Conservation (phyloP, 1,284 basidiomycete species). For the Apiotrichum akiyoshidainum region DNA sequence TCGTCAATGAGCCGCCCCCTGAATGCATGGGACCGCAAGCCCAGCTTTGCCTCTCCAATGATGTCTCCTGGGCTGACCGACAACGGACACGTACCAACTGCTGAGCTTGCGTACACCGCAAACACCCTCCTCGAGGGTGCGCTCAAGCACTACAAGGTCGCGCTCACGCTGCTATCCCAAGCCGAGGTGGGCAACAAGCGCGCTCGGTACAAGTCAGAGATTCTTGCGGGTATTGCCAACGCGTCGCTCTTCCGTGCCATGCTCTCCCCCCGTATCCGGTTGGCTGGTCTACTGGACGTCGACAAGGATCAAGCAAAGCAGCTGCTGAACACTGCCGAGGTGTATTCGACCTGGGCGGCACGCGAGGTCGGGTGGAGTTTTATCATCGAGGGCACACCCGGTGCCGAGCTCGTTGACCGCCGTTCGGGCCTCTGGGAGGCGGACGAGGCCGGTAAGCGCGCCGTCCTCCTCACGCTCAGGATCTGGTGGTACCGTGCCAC, state of each 20-base stretch:
- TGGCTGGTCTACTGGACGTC: slow-evolving; percentile 15
- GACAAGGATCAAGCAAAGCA: neutral
- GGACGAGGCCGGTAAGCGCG: slow-evolving; percentile 43
- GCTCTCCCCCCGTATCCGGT: slow-evolving; percentile 27
- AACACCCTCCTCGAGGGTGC: slow-evolving; percentile 42
- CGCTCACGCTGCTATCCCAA: slow-evolving; percentile 37
- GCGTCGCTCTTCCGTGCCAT: slow-evolving; percentile 41
- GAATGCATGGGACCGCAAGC: slow-evolving; percentile 43
- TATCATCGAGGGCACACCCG: slow-evolving; percentile 44
- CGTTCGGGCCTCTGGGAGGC: slow-evolving; percentile 42
- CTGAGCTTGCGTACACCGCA: slow-evolving; percentile 36
- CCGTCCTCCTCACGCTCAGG: slow-evolving; percentile 42
- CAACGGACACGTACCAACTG: slow-evolving; percentile 28
- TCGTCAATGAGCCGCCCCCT: slow-evolving; percentile 36
- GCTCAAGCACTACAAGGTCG: slow-evolving; percentile 46
- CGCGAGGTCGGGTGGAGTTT: slow-evolving; percentile 51
- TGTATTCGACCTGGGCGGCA: slow-evolving; percentile 50
- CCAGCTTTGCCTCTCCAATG: slow-evolving; percentile 13
- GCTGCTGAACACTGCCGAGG: slow-evolving; percentile 47
- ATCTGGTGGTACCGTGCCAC: slow-evolving; percentile 46
- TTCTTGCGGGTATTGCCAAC: slow-evolving; percentile 39
- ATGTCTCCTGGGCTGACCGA: slow-evolving; percentile 28
- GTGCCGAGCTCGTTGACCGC: slow-evolving; percentile 34
- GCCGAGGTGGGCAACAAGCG: slow-evolving; percentile 33
- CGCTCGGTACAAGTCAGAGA: slow-evolving; percentile 38